Base-by-base conservation (phyloP, 2,329 filamentous ascomycete genomes). In the Rugonectria rugulosa region DNA sequence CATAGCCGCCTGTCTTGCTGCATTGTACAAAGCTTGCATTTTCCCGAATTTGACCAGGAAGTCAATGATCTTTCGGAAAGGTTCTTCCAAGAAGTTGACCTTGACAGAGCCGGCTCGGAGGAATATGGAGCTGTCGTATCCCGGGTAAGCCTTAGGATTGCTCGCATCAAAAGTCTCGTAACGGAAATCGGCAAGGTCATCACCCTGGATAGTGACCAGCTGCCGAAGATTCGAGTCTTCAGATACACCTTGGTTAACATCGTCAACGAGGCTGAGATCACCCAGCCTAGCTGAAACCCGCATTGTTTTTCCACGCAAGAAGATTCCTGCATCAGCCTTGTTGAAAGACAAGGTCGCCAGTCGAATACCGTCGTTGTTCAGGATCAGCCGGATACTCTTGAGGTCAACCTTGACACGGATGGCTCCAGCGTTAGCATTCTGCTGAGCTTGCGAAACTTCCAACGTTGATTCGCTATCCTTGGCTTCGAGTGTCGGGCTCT, bases 21-120 rank as follows among this genome's bases (percentile, higher is more conserved):
- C 94, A 70, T 99, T 99, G 79, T 97, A 99, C 48, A 99, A 90
- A 19, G 95, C 94, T 74, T 99, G 95, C 95, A 99, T 99, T 75
- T 96, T 97, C 57, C 96, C 95, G 72, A 99, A 99, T 68, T 99
- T 99, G 72, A 99, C 92, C 37, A 96, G 81, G 73, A 99, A 99
- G 64, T 96, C 91, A 74, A 99, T 91, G 61, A 99, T 98, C 76
- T 98, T 98, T 47, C 95, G 87, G 79, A 98, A 97, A 0, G 95
- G 95, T 72, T 99, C 96, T 59, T 97, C 94, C 4, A 98, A 78
- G 72, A 99, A 99, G 72, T 97, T 98, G 70, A 99, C 82, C 76
- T 96, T 98, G 72, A 99, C 89, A 0, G 95, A 99, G 2, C 95
- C 95, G 15, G 95, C 94, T 29, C 94, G 88, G 10, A 99, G 79